Conservation (phyloP, 306 rosid species). For the Lathyrus sativus region DNA sequence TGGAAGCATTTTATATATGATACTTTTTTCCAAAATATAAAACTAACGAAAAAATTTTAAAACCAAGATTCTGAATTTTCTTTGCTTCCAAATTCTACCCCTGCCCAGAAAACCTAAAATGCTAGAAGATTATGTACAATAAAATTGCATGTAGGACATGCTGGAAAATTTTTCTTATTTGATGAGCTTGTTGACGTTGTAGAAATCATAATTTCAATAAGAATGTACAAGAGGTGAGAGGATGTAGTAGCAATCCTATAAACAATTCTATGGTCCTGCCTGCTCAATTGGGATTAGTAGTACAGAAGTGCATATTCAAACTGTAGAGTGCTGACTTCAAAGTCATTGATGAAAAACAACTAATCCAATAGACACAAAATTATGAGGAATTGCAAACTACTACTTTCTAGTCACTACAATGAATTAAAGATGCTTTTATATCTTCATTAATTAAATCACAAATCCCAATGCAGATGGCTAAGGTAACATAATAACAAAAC, state of each 20-base stretch:
- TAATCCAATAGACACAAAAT: neutral
- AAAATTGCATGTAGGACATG: neutral
- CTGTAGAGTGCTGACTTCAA: neutral
- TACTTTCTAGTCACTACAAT: constrained; percentile 20
- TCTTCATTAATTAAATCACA: constrained; percentile 3
- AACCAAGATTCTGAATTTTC: neutral
- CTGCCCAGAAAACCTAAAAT: neutral
- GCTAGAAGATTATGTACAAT: neutral
- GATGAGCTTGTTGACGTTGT: neutral
- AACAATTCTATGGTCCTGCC: too few relatives aligned
- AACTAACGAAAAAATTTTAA: too few relatives aligned
- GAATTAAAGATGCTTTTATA: constrained; percentile 1
- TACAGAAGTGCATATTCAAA: neutral
- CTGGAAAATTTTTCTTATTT: neutral
- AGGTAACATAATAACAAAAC: constrained; percentile 16
- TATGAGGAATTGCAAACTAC: constrained; percentile 1
- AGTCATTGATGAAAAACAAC: constrained; percentile 13
- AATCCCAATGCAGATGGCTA: neutral
- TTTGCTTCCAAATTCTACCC: neutral
- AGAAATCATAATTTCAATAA: neutral
- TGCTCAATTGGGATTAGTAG: neutral
- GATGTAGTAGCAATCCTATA: neutral
- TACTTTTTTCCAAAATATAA: neutral
- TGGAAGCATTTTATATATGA: neutral
- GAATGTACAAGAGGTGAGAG: neutral